phyloP scores from a whole-genome alignment of 2,329 filamentous ascomycete species.

The Sporothrix dimorphospora region DNA sequence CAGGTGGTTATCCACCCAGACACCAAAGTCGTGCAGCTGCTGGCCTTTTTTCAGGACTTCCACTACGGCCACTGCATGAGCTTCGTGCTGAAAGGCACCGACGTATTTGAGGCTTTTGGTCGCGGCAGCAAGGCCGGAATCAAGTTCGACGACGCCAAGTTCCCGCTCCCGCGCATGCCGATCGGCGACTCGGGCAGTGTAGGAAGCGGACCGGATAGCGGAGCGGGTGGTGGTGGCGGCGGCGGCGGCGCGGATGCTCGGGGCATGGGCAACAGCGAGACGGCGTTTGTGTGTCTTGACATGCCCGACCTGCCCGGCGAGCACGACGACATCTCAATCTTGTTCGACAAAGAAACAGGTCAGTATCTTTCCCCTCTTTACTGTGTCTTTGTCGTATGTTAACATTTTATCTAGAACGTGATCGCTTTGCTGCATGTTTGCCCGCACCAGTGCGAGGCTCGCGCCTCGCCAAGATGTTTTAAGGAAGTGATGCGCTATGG shows the following conservation, averaged over 20 bases:
- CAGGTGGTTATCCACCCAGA: constrained; percentile 78
- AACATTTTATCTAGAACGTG: constrained; percentile 52
- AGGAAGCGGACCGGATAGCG: background rate
- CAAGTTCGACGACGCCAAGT: constrained; percentile 87
- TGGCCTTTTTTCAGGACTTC: constrained; percentile 89
- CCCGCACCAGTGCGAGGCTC: constrained; percentile 61
- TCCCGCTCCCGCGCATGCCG: constrained; percentile 71
- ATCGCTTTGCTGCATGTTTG: constrained; percentile 54
- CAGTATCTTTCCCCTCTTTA: constrained; percentile 44
- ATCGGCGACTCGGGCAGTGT: constrained; percentile 45
- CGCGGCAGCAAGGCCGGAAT: constrained; percentile 72
- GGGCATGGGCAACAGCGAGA: constrained; percentile 47
- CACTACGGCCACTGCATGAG: constrained; percentile 86
- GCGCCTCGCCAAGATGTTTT: constrained; percentile 32
- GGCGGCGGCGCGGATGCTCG: constrained; percentile 36
- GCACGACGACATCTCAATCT: constrained; percentile 86
- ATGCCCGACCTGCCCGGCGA: constrained; percentile 87
- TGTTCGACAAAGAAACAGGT: constrained; percentile 81
- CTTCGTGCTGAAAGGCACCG: constrained; percentile 81
- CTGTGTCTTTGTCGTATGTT: constrained; percentile 20
- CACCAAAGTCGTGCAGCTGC: constrained; percentile 68
- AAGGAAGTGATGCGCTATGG: background rate
- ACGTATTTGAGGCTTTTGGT: constrained; percentile 73
- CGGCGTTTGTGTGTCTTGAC: constrained; percentile 81
- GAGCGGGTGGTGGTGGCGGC: background rate